phyloP scores from a whole-genome alignment of 2,329 filamentous ascomycete genomes.

The Tolypocladium tropicale region DNA sequence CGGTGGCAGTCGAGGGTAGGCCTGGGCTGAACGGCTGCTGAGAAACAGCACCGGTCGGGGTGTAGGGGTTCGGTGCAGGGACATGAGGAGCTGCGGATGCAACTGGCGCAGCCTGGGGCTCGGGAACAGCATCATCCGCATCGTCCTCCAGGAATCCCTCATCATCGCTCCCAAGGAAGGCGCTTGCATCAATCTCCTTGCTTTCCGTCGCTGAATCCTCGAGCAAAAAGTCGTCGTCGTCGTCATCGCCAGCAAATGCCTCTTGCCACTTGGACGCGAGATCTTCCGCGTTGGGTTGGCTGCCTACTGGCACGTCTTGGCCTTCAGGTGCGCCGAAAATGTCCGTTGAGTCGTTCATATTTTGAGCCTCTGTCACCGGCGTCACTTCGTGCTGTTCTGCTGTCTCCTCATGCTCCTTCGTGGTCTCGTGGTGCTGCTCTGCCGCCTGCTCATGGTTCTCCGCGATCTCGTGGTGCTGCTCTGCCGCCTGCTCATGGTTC shows the following conservation, averaged over 20 bases:
- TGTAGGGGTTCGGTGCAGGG: constrained; percentile 13
- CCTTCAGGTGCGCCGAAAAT: neutral
- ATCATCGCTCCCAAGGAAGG: constrained; percentile 72
- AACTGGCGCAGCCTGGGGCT: constrained; percentile 5
- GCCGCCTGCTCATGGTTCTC: neutral
- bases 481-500: neutral
- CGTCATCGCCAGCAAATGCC: constrained; percentile 65
- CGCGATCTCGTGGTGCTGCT: neutral
- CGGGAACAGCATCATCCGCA: constrained; percentile 31
- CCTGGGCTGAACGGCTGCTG: constrained; percentile 12
- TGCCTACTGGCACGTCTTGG: constrained; percentile 7
- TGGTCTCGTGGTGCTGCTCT: too few species aligned
- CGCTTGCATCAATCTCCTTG: constrained; percentile 46
- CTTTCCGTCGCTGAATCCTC: constrained; percentile 39
- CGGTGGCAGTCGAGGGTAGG: constrained; percentile 8
- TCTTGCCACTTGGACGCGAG: constrained; percentile 76
- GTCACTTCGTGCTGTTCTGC: constrained; percentile 14
- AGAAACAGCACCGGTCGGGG: constrained; percentile 10
- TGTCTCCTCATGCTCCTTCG: constrained; percentile 16
- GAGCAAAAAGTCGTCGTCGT: constrained; percentile 54
- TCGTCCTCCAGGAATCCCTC: constrained; percentile 72
- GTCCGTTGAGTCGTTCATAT: neutral
- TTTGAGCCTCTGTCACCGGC: neutral
- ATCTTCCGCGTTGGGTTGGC: constrained; percentile 41
- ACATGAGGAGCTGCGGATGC: constrained; percentile 2